Evolutionary conservation across 108 stramenopile species (phyloP), one percentile per base, ranked within the genome.

Genomic region (Skeletonema menzelii): DNA sequence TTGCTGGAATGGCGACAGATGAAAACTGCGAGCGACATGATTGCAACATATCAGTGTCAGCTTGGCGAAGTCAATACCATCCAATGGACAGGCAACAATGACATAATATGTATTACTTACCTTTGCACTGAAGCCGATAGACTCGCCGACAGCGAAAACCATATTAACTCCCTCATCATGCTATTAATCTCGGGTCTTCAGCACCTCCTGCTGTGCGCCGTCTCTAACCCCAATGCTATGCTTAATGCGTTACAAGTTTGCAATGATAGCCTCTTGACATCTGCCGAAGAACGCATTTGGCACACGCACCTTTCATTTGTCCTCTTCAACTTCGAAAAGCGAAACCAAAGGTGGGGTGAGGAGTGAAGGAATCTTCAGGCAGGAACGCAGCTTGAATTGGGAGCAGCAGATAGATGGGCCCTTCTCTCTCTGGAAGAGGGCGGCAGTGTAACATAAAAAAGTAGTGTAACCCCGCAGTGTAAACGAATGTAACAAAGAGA

Each of bases 1-100:
- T 11, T 19, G 67, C 11, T 69, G 67, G 11, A 57, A 37, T 24
- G 67, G 56, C 3, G 30, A 27, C 6, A 59, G 26, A 40, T 69
- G 56, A 34, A 69, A 53, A 53, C 49, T 53, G 22, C 49, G 22
- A 10, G 22, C 17, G 49, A 42, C 5, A 42, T 42, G 40, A 53
- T 20, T 22, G 46, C 46, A 47, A 32, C 31, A 7, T 32, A 7
- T 47, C 12, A 19, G 17, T 8, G 35, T 42, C 15, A 42, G 15
- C 5, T 42, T 42, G 15, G 11, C 15, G 40, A 42, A 15, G 40
- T 42, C 40, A 42, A n/a, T 8, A 37, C 11, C 35, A 37, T 37
- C 35, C 35, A 12, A 37, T 37, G 15, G 15, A 42, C 40, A 42
- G 40, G 40, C 40, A 42, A 42, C 40, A 42, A 42, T 42, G 40